These are phyloP conservation scores for Fusarium redolens DNA, from an alignment of 2,329 filamentous ascomycete genomes.

Conservation along the genomic window DNA sequence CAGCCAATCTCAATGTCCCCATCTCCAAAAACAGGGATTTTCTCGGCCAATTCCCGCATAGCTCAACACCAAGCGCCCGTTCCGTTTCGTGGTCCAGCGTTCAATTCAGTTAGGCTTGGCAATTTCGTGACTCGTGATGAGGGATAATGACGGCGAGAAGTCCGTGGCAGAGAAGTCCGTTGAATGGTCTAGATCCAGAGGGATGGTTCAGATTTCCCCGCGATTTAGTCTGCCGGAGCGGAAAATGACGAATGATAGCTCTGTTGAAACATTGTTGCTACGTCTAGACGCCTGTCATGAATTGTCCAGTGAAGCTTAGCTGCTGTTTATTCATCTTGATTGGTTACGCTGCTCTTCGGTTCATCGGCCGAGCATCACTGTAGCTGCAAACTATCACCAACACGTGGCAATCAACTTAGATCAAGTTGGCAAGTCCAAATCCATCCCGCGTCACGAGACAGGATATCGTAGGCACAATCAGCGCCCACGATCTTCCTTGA, in stretches of 20 bases:
- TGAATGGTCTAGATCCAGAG: not conserved
- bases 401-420: not conserved
- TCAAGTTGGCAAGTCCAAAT: too few species aligned
- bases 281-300: too few species aligned
- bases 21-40: not conserved
- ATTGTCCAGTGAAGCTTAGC: not conserved
- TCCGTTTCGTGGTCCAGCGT: not conserved
- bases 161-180: constrained; percentile 2
- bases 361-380: not conserved
- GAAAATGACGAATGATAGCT: not conserved
- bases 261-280: not conserved
- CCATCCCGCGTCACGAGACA: not conserved
- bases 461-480: not conserved
- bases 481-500: accelerated
- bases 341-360: not conserved
- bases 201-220: not conserved
- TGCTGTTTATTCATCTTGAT: not conserved
- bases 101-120: not conserved
- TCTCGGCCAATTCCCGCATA: constrained; percentile 7
- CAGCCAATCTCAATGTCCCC: not conserved
- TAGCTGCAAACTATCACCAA: not conserved
- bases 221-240: not conserved
- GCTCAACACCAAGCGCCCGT: not conserved
- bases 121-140: not conserved
- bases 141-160: not conserved